These are phyloP conservation scores for Chrysoporthe puriensis DNA, from an alignment of 2,329 filamentous ascomycete species.

Conservation along the genomic window DNA sequence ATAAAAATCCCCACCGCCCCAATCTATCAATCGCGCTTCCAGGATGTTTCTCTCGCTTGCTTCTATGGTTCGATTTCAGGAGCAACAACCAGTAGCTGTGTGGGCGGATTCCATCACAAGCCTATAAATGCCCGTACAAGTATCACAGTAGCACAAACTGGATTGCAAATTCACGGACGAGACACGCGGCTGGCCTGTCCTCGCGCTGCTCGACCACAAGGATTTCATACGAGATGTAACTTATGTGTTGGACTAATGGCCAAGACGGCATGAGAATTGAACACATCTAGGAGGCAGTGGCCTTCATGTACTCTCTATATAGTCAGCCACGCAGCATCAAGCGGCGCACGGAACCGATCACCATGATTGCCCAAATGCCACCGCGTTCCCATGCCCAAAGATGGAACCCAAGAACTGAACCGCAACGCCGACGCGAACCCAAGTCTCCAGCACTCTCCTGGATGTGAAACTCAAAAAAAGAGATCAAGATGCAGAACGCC, in stretches of 20 bases:
- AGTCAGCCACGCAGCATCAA: not conserved
- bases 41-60: no score
- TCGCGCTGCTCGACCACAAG: not conserved
- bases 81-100: no score
- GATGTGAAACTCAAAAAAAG: not conserved
- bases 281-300: not conserved
- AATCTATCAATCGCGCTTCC: no score
- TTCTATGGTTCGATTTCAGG: no score
- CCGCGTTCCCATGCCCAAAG: not conserved
- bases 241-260: not conserved
- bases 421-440: not conserved
- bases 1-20: no score
- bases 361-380: not conserved
- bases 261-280: not conserved
- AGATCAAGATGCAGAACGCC: not conserved
- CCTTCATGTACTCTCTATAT: not conserved
- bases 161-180: no score
- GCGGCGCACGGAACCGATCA: not conserved
- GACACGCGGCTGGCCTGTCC: no score
- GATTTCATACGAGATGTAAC: not conserved
- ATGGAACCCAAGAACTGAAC: not conserved
- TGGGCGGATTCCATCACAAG: no score
- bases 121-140: no score
- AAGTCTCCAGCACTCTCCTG: not conserved
- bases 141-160: no score